Base-by-base conservation (phyloP, 768 basidiomycete genomes). In the Boletus fagicola region DNA sequence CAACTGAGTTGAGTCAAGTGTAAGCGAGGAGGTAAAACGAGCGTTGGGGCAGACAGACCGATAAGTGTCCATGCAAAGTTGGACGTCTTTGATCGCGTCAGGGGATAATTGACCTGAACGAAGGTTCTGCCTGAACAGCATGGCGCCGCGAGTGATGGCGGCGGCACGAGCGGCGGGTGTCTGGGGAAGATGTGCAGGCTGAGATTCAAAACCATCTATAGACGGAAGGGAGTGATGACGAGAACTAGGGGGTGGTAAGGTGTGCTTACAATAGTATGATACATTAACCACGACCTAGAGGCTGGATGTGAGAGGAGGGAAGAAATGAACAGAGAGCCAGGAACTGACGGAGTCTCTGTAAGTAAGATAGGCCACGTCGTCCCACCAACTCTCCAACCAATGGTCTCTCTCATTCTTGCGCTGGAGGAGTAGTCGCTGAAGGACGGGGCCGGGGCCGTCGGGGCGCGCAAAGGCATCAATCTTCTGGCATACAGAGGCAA, bases 351-450 rank as follows among this genome's bases (percentile, higher is more conserved):
- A 87, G 63, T 95, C 94, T 51, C 94, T 77, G 69, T 94, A 98
- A 5, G 84, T 80, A 64, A 94, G 78, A 67, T 97, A 98, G 1
- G 77, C 91, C 16, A 68, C 71, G 62, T 92, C 87, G 69, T 98
- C 94, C 94, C 95, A 98, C 93, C 95, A 97, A 56, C 90, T 83
- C 63, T 92, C 90, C 26, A 98, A 77, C 94, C 94, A 98, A 64
- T 92, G 89, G 38, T 79, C 77, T 45, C 76, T 81, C 58, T 81
- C 78, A 26, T 74, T 74, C 18, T 82, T 78, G 44, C 83, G 78
- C 42, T 79, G 69, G 59, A 85, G 73, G 55, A 97, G 74, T 30
- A 87, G 73, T 45, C 76, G 68, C 59, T 96, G 94, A 33, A 96
- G 78, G 66, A 79, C 73, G 5, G 71, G 78, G 0, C 79, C 85